Evolutionary conservation across 208 protist genomes (phyloP), one percentile per base, ranked within the genome.

Genomic region (Leptomonas seymouri): DNA sequence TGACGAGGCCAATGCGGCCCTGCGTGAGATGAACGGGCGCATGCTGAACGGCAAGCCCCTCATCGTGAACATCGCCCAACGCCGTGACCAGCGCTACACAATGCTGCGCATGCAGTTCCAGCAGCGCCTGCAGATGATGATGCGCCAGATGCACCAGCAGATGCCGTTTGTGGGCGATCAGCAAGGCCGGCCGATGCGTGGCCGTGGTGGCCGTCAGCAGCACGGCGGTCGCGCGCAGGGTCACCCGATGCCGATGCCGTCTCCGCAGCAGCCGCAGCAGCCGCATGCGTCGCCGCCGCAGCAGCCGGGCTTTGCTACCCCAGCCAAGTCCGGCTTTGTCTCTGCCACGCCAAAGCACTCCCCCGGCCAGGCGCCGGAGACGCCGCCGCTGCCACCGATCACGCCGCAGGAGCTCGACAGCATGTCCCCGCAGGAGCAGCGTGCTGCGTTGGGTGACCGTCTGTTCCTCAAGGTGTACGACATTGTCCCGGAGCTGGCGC

Each of bases 1-100:
- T 30, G 98, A 99, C 74, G 97, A 99, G 78, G 98, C 99, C 15
- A 96, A 95, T 68, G 92, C 97, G 57, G 99, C 98, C 34, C 90
- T 99, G 36, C 91, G 94, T 8, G 98, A 99, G 85, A 99, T 99
- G 98, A 98, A 99, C 79, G 97, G 97, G 56, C 93, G 97, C 58
- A 93, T 94, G 89, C 89, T 99, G 46, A 90, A 99, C 66, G 86
- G 80, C 60, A 99, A 99, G 81, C 98, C 98, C 27, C 87, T 99
- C 51, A 99, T 99, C 82, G 98, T 99, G 25, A 98, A 97, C 76
- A 91, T 99, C 56, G 97, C 97, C 41, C 97, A 99, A 85, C 91
- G 93, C 58, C 98, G 98, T 68, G 98, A 99, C 60, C 88, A 97
- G 71, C 93, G 98, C 55, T 93, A 96, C 72, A 95, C 86, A 45